phyloP scores from a whole-genome alignment of 306 rosid species.

The Rubus idaeus region DNA sequence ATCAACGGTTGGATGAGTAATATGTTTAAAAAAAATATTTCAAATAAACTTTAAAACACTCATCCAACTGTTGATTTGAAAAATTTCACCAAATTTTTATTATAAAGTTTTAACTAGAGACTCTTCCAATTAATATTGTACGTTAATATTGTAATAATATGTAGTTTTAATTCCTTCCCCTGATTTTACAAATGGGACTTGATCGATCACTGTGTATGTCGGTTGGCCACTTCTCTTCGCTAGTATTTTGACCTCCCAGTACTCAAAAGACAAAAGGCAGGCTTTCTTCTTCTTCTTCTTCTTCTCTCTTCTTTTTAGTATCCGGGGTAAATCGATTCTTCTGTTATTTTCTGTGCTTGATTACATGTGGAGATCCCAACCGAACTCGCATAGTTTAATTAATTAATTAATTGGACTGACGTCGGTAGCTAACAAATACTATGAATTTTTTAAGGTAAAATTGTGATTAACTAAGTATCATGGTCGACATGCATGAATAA shows the following conservation, averaged over 20 bases:
- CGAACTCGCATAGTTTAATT: neutral
- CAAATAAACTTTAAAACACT: no score
- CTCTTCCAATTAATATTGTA: no score
- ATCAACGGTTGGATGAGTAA: no score
- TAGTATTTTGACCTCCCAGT: neutral
- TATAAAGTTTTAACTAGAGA: no score
- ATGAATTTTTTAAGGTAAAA: neutral
- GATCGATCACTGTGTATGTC: neutral
- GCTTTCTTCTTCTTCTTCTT: no score
- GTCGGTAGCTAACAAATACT: neutral
- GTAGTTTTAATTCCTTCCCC: neutral
- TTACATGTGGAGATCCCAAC: slow-evolving; percentile 1
- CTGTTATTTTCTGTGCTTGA: neutral
- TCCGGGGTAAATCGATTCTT: no score
- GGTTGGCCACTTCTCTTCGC: no score
- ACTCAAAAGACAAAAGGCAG: neutral
- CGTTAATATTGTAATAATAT: no score
- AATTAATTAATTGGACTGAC: neutral
- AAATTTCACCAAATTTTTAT: no score
- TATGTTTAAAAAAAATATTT: no score
- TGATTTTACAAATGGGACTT: neutral
- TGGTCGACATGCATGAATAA: neutral
- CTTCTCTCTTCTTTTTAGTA: no score
- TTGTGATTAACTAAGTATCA: neutral
- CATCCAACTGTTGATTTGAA: no score